A percentile compares a stretch with the other conserved stretches of the same genome.
Conservation (phyloP, 345 rosid genomes). For the Chamaenerion angustifolium region DNA sequence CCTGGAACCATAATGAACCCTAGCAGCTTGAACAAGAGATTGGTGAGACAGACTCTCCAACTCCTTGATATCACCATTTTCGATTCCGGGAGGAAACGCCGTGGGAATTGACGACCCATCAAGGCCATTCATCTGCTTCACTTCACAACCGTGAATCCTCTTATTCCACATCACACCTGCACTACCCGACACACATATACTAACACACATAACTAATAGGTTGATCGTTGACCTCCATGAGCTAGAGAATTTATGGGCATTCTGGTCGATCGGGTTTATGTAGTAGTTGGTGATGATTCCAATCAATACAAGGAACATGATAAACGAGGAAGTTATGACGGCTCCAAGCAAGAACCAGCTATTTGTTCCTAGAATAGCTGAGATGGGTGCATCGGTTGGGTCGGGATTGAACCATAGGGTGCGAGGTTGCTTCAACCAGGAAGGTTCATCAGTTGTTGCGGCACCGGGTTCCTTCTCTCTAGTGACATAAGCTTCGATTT, state of each 20-base stretch:
- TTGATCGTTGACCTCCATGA: conserved; percentile 14
- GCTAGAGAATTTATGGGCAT: not conserved
- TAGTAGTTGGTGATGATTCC: not conserved
- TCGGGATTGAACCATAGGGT: conserved; percentile 32
- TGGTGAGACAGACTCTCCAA: conserved; percentile 47
- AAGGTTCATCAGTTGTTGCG: not conserved
- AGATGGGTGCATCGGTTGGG: conserved; percentile 34
- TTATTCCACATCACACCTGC: conserved; percentile 50
- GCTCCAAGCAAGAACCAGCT: conserved; percentile 6
- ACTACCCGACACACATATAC: conserved; percentile 33
- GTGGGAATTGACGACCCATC: too few species aligned
- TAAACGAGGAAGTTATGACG: conserved; percentile 39
- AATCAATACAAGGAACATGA: conserved; percentile 13
- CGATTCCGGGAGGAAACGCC: conserved; percentile 10
- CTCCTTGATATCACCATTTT: conserved; percentile 27
- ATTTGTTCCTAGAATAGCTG: conserved; percentile 6
- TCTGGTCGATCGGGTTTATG: not conserved
- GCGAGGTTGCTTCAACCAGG: not conserved
- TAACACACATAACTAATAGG: conserved; percentile 27
- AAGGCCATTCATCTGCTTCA: too few species aligned
- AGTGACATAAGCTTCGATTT: conserved; percentile 10
- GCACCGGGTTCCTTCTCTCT: not conserved
- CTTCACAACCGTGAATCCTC: conserved; percentile 20
- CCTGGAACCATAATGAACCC: conserved; percentile 39
- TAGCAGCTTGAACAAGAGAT: conserved; percentile 30